Evolutionary conservation across 1,139 yeast species (phyloP), one percentile per base, ranked within the genome.

Genomic region (Protomyces lactucae-debilis): DNA sequence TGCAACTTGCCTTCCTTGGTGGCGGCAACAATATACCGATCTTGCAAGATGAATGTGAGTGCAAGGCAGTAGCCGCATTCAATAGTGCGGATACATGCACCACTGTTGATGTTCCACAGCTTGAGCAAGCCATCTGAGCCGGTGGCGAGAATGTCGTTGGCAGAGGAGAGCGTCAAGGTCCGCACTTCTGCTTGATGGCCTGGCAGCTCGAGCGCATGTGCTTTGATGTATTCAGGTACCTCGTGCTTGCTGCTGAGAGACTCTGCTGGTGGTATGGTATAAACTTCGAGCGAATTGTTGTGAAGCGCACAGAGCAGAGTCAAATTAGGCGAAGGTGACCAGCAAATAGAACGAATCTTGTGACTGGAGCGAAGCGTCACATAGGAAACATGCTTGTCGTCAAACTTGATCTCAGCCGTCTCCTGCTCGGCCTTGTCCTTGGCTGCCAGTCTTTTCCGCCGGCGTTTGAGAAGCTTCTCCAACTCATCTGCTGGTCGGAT

Each of bases 171-270:
- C 69, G 91, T 92, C 73, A 89, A 78, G 4, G 96, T 82, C 72
- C 99, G 82, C 43, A 93, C 82, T 74, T 95, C 99, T 3, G 89
- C 84, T 73, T 97, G 84, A 73, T 92, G 97, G 32, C 99, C 99
- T 59, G 84, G 82, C 55, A 85, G 76, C 57, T 91, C 97, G 43
- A 93, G 79, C 0, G 85, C 76, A 71, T 83, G 83, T 35, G 77
- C 81, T 43, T 79, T 78, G 3, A 82, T 77, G 16, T 83, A 80
- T 51, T 83, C 85, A 56, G 82, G 81, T 64, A 80, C 80, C 16
- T 78, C 76, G 56, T 79, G 75, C 72, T 70, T 81, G 68, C 52
- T 82, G 66, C 75, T 78, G 61, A 78, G 73, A 48, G 72, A 78
- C 65, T 79, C 80, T 0, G 87, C 86, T 12, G 83, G 70, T 21